Evolutionary conservation across 805 yeast genomes (phyloP).

Genomic region (Ogataea trehaloabstinens): DNA sequence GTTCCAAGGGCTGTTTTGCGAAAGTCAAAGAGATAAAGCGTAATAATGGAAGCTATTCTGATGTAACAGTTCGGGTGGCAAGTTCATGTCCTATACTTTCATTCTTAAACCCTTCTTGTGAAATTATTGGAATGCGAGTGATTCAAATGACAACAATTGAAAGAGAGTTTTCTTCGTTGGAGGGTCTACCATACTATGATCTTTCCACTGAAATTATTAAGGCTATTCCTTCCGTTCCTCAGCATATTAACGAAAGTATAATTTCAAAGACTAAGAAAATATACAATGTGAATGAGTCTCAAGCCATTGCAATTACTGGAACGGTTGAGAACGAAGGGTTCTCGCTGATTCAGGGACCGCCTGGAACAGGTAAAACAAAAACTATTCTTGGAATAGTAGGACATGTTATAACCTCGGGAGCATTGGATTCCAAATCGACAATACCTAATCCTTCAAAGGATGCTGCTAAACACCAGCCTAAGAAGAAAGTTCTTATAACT

Average conservation of each 20-base stretch:
- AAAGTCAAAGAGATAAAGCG: constrained; percentile 72
- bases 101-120: constrained; percentile 59
- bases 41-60: constrained; percentile 63
- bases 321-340: constrained; percentile 71
- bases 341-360: constrained; percentile 95
- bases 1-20: constrained; percentile 65
- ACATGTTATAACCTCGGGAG: constrained; percentile 50
- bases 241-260: constrained; percentile 34
- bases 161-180: constrained; percentile 83
- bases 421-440: constrained; percentile 4
- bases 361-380: constrained; percentile 98
- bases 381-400: constrained; percentile 93
- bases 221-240: constrained; percentile 58
- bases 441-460: constrained; percentile 13
- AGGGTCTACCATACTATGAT: constrained; percentile 81
- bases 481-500: constrained; percentile 75
- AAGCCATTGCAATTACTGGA: constrained; percentile 84
- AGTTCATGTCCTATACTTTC: constrained; percentile 52
- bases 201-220: constrained; percentile 60
- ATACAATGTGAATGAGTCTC: constrained; percentile 78
- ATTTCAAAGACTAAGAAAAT: constrained; percentile 42
- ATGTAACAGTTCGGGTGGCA: constrained; percentile 68
- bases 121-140: constrained; percentile 66
- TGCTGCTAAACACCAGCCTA: constrained; percentile 10
- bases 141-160: constrained; percentile 90